These are phyloP conservation scores for Cordyceps cicadae DNA, from an alignment of 2,329 filamentous ascomycete species.

Conservation along the genomic window DNA sequence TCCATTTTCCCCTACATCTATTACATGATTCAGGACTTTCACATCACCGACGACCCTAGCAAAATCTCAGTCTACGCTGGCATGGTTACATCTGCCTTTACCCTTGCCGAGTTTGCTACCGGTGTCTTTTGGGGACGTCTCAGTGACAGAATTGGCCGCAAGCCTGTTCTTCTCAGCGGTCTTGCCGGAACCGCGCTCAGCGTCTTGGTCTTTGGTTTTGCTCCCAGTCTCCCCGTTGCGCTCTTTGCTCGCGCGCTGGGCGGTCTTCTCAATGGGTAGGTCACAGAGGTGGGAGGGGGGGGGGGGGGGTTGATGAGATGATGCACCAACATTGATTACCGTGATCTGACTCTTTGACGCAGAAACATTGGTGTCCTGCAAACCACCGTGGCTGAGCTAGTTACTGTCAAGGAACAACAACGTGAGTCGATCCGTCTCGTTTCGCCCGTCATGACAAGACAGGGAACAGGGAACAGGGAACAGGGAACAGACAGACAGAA, in stretches of 20 bases:
- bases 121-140: constrained; percentile 88
- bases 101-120: constrained; percentile 88
- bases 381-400: constrained; percentile 88
- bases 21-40: constrained; percentile 91
- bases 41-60: constrained; percentile 67
- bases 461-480: no score
- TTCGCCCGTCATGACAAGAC: not conserved
- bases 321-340: not conserved
- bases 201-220: constrained; percentile 87
- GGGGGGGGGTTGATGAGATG: no score
- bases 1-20: constrained; percentile 98
- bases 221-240: constrained; percentile 71
- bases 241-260: constrained; percentile 82
- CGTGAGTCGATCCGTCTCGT: constrained; percentile 44
- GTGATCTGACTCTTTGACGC: constrained; percentile 14
- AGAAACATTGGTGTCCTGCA: constrained; percentile 93
- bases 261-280: constrained; percentile 84
- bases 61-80: constrained; percentile 88
- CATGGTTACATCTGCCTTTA: constrained; percentile 93
- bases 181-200: constrained; percentile 85
- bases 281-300: constrained; percentile 5
- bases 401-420: constrained; percentile 89
- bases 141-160: constrained; percentile 86
- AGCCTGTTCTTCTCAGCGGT: constrained; percentile 85
- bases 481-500: no score